Evolutionary conservation across 495 filamentous ascomycete species (phyloP).

Genomic region (Penicillium herquei): DNA sequence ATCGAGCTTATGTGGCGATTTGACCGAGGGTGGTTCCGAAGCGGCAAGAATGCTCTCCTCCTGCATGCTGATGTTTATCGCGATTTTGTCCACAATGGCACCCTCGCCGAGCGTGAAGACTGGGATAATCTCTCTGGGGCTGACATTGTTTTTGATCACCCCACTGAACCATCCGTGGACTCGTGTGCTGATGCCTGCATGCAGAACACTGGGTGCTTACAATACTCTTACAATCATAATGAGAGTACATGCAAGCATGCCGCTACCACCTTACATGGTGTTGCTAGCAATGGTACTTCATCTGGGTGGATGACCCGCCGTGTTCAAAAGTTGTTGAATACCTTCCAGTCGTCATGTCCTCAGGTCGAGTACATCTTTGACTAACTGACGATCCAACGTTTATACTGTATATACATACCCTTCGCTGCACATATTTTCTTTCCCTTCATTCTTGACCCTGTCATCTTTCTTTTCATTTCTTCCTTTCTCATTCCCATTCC

Average conservation of each 20-base stretch:
- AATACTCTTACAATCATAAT: conserved; percentile 36
- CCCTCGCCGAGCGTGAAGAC: conserved; percentile 17
- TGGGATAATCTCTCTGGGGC: conserved; percentile 35
- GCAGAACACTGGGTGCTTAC: conserved; percentile 38
- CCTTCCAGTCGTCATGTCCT: conserved; percentile 27
- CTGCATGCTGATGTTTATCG: conserved; percentile 37
- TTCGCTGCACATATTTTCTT: conserved; percentile 10
- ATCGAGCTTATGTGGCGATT: conserved; percentile 44
- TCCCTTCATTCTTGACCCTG: not conserved
- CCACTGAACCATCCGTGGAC: conserved; percentile 22
- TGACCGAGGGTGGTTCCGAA: conserved; percentile 44
- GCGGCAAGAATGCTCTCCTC: conserved; percentile 29
- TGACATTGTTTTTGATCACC: conserved; percentile 18
- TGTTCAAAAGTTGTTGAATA: conserved; percentile 24
- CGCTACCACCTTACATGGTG: conserved; percentile 28
- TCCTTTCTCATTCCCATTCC: not conserved
- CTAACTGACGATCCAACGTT: conserved; percentile 9
- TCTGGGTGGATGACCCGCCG: conserved; percentile 34
- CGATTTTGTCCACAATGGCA: conserved; percentile 22
- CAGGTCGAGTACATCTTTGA: conserved; percentile 28
- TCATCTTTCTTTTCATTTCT: not conserved
- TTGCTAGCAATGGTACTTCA: conserved; percentile 19
- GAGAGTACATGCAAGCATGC: conserved; percentile 31
- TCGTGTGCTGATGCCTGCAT: conserved; percentile 38
- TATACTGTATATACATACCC: conserved; percentile 13